These are phyloP conservation scores for Chamaecrista fasciculata DNA, from an alignment of 306 rosid genomes.

Conservation along the genomic window DNA sequence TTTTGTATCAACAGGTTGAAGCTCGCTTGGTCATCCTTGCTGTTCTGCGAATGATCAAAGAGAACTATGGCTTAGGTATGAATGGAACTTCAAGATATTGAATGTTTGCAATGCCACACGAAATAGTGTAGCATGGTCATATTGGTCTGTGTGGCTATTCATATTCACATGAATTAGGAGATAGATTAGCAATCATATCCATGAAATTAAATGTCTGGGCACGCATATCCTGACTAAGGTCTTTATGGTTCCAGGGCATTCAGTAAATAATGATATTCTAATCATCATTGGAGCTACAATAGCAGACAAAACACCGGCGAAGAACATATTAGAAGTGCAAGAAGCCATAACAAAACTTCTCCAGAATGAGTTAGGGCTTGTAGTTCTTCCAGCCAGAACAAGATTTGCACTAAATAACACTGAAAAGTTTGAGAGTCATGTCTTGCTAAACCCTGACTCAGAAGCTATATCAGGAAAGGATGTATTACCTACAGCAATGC, in stretches of 20 bases:
- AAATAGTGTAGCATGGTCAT: not conserved
- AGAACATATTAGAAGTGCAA: slow-evolving; percentile 50
- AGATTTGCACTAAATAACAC: slow-evolving; percentile 39
- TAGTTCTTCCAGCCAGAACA: slow-evolving; percentile 54
- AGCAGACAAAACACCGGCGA: slow-evolving; percentile 41
- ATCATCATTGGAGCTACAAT: slow-evolving; percentile 68
- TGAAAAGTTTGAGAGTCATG: slow-evolving; percentile 28
- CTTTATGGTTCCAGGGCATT: slow-evolving; percentile 55
- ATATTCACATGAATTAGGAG: slow-evolving; percentile 12
- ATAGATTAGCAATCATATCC: not conserved
- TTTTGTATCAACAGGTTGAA: slow-evolving; percentile 67
- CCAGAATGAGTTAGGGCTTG: slow-evolving; percentile 68
- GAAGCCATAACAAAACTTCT: slow-evolving; percentile 70
- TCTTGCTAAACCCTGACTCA: slow-evolving; percentile 28
- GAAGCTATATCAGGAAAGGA: slow-evolving; percentile 35
- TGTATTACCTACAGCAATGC: slow-evolving; percentile 29
- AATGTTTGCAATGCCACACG: slow-evolving; percentile 7
- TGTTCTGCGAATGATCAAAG: slow-evolving; percentile 88
- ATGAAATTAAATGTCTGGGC: not conserved
- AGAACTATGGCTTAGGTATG: slow-evolving; percentile 72
- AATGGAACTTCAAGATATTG: slow-evolving; percentile 3
- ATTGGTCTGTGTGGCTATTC: slow-evolving; percentile 1
- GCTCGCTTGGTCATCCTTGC: slow-evolving; percentile 92
- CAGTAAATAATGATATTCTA: slow-evolving; percentile 69
- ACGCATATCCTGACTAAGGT: slow-evolving; percentile 18